Base-by-base conservation (phyloP, 1,284 basidiomycete genomes). In the Sanghuangporus weigelae region DNA sequence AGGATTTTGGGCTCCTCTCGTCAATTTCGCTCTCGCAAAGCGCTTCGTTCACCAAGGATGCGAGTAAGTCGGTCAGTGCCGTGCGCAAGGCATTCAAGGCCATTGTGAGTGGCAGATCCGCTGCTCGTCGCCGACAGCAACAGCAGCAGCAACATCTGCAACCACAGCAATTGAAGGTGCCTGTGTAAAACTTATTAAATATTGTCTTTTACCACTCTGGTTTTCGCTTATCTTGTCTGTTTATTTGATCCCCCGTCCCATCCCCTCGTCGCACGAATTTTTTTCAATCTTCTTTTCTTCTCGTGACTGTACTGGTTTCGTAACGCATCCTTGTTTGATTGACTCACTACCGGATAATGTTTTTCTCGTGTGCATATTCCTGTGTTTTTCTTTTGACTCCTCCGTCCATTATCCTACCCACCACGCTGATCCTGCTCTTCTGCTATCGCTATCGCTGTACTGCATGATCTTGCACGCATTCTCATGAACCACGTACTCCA, bases 81-180 rank as follows among this genome's bases (percentile, higher is more conserved):
- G 81, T 90, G 59, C 80, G 82, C 31, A 84, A 85, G 57, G 87
- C 88, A 19, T 78, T 90, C 72, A 88, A 84, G 72, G 84, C 84
- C 7, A 81, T 87, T 68, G 84, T 84, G 60, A 81, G 85, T 53
- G 80, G 80, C 59, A 84, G 78, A 72, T 77, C 81, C 8, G 73
- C 71, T 64, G 62, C 60, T 55, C 69, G 65, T 57, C 67, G 69
- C 35, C 50, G 31, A 51, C 31, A 23, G 10, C 31, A 23, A 38
- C 50, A 53, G 31, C 19, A 10, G 48, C 23, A 11, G n/a, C 53
- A 54, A 35, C 67, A 68, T 38, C 3, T 14, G 31, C 31, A 23
- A 7, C 31, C n/a, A n/a, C 53, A 54, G 31, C 66, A 67, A 49
- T 66, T 68, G 36, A 64, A 62, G 61, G 66, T 63, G 53, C 35